A percentile compares a stretch with the other conserved stretches of the same genome.
Conservation (phyloP, 352 stramenopile species). For the Pythium phragmiticola region DNA sequence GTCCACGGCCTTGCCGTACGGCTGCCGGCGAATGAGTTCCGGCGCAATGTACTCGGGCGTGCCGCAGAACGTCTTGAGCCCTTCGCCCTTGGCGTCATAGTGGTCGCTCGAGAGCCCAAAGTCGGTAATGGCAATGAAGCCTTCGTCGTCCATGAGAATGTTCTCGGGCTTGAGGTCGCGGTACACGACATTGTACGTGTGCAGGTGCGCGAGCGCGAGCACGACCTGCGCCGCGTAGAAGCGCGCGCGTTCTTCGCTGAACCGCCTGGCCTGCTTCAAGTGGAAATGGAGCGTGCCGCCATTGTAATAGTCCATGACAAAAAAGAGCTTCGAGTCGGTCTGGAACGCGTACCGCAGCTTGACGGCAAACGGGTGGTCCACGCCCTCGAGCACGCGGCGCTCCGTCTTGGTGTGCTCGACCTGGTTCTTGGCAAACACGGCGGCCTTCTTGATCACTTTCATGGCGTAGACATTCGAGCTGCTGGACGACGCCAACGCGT, state of each 20-base stretch:
- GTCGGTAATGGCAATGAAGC: constrained; percentile 87
- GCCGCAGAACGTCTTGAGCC: constrained; percentile 79
- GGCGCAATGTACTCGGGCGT: constrained; percentile 86
- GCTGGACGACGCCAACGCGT: not conserved
- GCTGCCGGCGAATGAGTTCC: constrained; percentile 68
- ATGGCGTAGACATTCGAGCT: constrained; percentile 74
- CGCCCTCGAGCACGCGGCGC: constrained; percentile 79
- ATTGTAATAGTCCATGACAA: constrained; percentile 91
- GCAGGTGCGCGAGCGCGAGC: constrained; percentile 74
- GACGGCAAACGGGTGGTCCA: constrained; percentile 87
- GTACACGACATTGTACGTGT: constrained; percentile 91
- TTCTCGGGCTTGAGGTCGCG: constrained; percentile 98
- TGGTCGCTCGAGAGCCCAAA: constrained; percentile 85
- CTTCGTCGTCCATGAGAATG: constrained; percentile 74
- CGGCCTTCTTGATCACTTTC: constrained; percentile 91
- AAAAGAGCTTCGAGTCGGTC: constrained; percentile 81
- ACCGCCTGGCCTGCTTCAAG: constrained; percentile 63
- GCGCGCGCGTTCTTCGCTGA: constrained; percentile 58
- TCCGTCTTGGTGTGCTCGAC: constrained; percentile 92
- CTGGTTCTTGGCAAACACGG: constrained; percentile 87
- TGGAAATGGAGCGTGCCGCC: constrained; percentile 85
- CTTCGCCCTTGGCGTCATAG: constrained; percentile 68
- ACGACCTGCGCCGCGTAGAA: constrained; percentile 87
- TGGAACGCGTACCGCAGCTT: constrained; percentile 88
- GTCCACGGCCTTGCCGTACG: constrained; percentile 82